phyloP scores from a whole-genome alignment of 2,329 filamentous ascomycete genomes.

The Phaeomoniella chlamydospora region DNA sequence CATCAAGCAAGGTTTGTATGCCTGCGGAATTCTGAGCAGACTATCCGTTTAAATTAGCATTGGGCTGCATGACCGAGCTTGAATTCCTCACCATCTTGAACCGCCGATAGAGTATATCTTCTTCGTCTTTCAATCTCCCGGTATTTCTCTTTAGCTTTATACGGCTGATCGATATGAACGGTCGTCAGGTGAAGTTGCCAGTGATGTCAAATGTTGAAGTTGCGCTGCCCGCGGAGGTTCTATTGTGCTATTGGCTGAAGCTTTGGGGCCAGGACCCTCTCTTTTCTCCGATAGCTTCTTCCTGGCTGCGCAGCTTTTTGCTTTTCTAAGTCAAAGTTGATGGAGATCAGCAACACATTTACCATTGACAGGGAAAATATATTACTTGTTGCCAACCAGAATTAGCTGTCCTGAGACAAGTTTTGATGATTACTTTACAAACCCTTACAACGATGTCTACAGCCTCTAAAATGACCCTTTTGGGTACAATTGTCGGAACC shows the following conservation, averaged over 20 bases:
- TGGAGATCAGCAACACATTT: background rate
- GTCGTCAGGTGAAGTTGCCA: too few relatives aligned
- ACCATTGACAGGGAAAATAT: background rate
- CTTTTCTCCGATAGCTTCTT: background rate
- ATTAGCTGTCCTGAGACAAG: too few relatives aligned
- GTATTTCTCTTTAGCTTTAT: too few relatives aligned
- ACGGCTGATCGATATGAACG: too few relatives aligned
- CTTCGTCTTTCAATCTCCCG: too few relatives aligned
- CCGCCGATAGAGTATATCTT: too few relatives aligned
- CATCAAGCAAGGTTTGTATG: slow-evolving; percentile 97
- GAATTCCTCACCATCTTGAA: slow-evolving; percentile 11
- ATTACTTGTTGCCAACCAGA: too few relatives aligned
- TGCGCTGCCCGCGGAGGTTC: background rate
- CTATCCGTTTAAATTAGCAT: slow-evolving; percentile 34
- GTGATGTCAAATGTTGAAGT: background rate
- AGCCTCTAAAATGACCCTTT: slow-evolving; percentile 74
- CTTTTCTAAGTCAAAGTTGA: background rate
- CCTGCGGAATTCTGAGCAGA: slow-evolving; percentile 96
- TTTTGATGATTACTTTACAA: too few relatives aligned
- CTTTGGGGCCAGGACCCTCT: too few relatives aligned
- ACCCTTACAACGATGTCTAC: slow-evolving; percentile 68
- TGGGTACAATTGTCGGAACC: slow-evolving; percentile 62
- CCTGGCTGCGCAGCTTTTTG: background rate
- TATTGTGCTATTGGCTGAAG: too few relatives aligned
- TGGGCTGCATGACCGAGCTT: background rate